A percentile compares a stretch with the other conserved stretches of the same genome.
Conservation (phyloP, 2,329 filamentous ascomycete species). For the Thielaviopsis punctulata region DNA sequence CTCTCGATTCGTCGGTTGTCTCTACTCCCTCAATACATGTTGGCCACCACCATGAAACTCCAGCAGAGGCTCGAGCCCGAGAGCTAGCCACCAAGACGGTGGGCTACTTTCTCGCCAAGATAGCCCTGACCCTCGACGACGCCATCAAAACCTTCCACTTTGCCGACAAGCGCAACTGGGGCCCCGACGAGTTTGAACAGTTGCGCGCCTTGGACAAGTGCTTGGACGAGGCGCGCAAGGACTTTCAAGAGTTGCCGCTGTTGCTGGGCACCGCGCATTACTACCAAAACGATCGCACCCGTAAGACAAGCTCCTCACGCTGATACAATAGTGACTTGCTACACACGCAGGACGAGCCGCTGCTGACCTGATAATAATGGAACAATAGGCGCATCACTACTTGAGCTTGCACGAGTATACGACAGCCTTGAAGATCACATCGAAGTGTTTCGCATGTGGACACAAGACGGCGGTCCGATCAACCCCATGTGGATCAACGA, state of each 20-base stretch:
- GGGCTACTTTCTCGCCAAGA: constrained; percentile 39
- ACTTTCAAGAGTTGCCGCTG: constrained; percentile 40
- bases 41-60: background rate
- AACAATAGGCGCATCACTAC: constrained; percentile 30
- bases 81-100: constrained; percentile 31
- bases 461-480: constrained; percentile 35
- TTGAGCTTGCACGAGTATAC: constrained; percentile 30
- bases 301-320: constrained; percentile 1
- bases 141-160: constrained; percentile 36
- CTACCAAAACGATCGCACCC: constrained; percentile 33
- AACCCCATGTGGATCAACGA: constrained; percentile 38
- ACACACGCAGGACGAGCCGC: background rate
- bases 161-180: constrained; percentile 42
- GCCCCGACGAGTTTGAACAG: constrained; percentile 41
- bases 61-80: constrained; percentile 13
- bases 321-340: too few species aligned
- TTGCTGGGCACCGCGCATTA: constrained; percentile 39
- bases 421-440: constrained; percentile 30
- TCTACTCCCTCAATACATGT: background rate
- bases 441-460: constrained; percentile 36
- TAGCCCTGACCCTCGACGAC: constrained; percentile 36
- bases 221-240: constrained; percentile 41
- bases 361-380: background rate
- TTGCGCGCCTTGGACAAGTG: constrained; percentile 34
- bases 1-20: constrained; percentile 1